Evolutionary conservation across 805 yeast species (phyloP), one percentile per base, ranked within the genome.

Genomic region (Vanderwaltozyma verrucispora): DNA sequence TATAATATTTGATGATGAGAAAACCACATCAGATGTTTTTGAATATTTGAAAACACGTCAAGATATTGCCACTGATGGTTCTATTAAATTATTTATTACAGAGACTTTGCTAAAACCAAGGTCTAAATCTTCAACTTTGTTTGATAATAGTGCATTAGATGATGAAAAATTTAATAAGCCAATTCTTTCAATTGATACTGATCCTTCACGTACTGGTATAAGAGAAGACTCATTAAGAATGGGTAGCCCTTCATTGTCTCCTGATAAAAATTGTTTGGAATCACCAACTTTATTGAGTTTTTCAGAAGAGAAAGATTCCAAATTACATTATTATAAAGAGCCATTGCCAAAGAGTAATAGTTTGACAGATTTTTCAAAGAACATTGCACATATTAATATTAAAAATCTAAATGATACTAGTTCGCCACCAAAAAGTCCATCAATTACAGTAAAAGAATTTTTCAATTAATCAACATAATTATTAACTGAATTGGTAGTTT

Each of bases 101-200:
- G 68, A 64, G 36, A 54, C 65, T 1, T 39, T 63, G 16, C 33
- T 62, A 14, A 54, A 51, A 35, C 59, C 60, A 37, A 49, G 53
- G 30, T 51, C 52, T 3, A 49, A 40, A 18, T 31, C 39, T 13
- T 26, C 32, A 4, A 25, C 21, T 7, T 12, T 18, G 19, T 4
- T 31, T 5, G 23, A 26, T 5, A 6, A n/a, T 3, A 16, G 14
- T 18, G n/a, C 42, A 5, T 9, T 16, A 10, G 47, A 17, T 3
- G 2, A 4, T 11, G 19, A 32, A 20, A 33, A 30, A 15, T 12
- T 9, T 23, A 18, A 5, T 7, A 14, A 37, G 24, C 61, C 61
- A 12, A 46, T 54, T 10, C 39, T 57, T 18, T 48, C 56, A 0
- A 35, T 56, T 8, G 51, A 54, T 35, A 56, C 61, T 8, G 41